Evolutionary conservation across 495 filamentous ascomycete genomes (phyloP).

Genomic region (Aspergillus sparsus): DNA sequence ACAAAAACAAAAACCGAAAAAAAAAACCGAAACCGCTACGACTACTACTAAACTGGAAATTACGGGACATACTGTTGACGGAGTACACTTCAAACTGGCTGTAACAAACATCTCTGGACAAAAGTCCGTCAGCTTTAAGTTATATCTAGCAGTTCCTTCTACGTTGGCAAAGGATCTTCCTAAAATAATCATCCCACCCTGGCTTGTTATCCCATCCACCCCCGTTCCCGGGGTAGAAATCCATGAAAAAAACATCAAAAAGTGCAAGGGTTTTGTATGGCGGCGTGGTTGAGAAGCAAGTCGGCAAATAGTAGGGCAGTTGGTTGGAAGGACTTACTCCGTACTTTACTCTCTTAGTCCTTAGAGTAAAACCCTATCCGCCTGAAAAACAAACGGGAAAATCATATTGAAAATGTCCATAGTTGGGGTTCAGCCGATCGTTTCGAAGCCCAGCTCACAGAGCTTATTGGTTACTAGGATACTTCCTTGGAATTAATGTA

Average conservation of each 20-base stretch:
- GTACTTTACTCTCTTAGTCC: conserved; percentile 4
- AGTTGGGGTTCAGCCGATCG: conserved; percentile 1
- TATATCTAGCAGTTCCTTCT: neutral
- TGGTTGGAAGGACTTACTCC: neutral
- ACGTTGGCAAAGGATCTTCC: neutral
- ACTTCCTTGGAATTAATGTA: neutral
- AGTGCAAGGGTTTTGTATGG: neutral
- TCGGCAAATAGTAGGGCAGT: conserved; percentile 1
- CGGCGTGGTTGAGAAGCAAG: neutral
- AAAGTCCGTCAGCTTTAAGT: conserved; percentile 2
- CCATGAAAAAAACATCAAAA: neutral
- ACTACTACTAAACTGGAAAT: too few species aligned
- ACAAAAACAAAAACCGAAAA: neutral
- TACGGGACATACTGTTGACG: too few species aligned
- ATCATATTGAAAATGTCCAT: neutral
- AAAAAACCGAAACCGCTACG: too few species aligned
- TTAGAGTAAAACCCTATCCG: conserved; percentile 2
- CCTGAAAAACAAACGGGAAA: neutral
- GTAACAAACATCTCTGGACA: neutral
- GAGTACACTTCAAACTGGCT: neutral
- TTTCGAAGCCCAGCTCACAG: neutral
- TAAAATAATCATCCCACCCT: conserved; percentile 2
- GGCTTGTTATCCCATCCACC: neutral
- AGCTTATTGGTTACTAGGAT: neutral
- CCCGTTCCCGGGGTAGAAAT: neutral